A percentile compares a stretch with the other conserved stretches of the same genome.
Conservation (phyloP, 371 early-diverging fungal genomes). For the Mortierella sp. region DNA sequence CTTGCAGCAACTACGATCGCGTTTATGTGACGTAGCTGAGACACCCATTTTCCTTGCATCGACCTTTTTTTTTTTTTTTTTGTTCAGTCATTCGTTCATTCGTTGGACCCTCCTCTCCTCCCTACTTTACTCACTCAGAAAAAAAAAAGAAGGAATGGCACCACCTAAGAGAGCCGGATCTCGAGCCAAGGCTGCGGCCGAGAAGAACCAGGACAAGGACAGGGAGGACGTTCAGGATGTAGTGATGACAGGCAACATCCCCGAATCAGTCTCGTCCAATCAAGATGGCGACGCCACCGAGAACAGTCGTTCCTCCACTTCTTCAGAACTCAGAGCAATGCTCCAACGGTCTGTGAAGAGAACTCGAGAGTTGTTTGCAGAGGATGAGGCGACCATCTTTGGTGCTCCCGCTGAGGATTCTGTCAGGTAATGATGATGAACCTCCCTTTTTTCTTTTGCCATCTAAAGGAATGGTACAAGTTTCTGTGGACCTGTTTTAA, state of each 20-base stretch:
- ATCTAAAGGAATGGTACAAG: too few relatives aligned
- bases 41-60: too few relatives aligned
- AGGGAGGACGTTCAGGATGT: conserved; percentile 25
- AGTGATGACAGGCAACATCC: conserved; percentile 19
- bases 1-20: too few relatives aligned
- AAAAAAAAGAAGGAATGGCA: too few relatives aligned
- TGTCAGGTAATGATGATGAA: conserved; percentile 53
- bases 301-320: conserved; percentile 11
- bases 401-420: conserved; percentile 59
- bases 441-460: background rate
- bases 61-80: too few relatives aligned
- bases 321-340: conserved; percentile 33
- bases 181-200: conserved; percentile 12
- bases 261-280: conserved; percentile 8
- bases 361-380: conserved; percentile 66
- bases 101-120: too few relatives aligned
- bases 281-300: conserved; percentile 14
- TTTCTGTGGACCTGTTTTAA: too few relatives aligned
- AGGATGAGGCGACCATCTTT: conserved; percentile 62
- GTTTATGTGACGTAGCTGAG: too few relatives aligned
- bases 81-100: too few relatives aligned
- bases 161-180: conserved; percentile 45
- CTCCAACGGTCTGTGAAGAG: conserved; percentile 63
- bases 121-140: too few relatives aligned
- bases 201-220: background rate